phyloP scores from a whole-genome alignment of 2,329 filamentous ascomycete genomes.

The Aspergillus sp. region DNA sequence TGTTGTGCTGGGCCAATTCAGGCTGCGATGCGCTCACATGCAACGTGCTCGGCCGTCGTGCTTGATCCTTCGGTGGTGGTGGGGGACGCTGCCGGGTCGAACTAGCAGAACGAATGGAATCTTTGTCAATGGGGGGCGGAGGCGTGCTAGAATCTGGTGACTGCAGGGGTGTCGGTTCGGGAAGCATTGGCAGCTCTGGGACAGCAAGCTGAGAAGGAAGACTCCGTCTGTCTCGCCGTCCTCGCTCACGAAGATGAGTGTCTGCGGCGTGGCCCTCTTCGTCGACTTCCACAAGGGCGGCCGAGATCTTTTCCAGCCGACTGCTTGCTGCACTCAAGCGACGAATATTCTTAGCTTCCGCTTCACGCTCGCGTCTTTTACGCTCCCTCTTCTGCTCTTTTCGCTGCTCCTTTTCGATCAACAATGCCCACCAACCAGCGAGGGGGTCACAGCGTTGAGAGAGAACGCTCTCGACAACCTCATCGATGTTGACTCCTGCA shows the following conservation, averaged over 20 bases:
- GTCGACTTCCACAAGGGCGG: slow-evolving; percentile 74
- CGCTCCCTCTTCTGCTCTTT: slow-evolving; percentile 79
- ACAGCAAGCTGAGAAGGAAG: slow-evolving; percentile 63
- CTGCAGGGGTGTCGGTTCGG: slow-evolving; percentile 56
- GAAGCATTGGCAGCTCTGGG: slow-evolving; percentile 75
- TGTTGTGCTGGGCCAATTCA: slow-evolving; percentile 60
- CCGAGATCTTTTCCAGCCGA: slow-evolving; percentile 77
- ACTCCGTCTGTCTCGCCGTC: slow-evolving; percentile 75
- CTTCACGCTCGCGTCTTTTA: slow-evolving; percentile 82
- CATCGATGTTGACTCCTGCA: slow-evolving; percentile 90
- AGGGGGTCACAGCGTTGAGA: slow-evolving; percentile 86
- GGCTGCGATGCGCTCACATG: slow-evolving; percentile 76
- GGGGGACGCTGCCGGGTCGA: slow-evolving; percentile 76
- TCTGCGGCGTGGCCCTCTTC: slow-evolving; percentile 65
- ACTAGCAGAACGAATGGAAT: slow-evolving; percentile 69
- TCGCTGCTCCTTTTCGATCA: slow-evolving; percentile 91
- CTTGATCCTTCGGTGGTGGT: slow-evolving; percentile 84
- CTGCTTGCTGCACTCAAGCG: slow-evolving; percentile 88
- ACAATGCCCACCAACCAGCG: slow-evolving; percentile 92
- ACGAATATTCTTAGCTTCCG: slow-evolving; percentile 75
- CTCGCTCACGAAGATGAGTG: slow-evolving; percentile 68
- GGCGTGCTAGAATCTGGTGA: slow-evolving; percentile 45
- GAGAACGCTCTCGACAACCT: slow-evolving; percentile 90
- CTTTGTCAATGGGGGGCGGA: slow-evolving; percentile 75
- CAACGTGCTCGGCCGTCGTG: slow-evolving; percentile 77